Base-by-base conservation (phyloP, 139 green algal genomes). In the Chlorella sp. region DNA sequence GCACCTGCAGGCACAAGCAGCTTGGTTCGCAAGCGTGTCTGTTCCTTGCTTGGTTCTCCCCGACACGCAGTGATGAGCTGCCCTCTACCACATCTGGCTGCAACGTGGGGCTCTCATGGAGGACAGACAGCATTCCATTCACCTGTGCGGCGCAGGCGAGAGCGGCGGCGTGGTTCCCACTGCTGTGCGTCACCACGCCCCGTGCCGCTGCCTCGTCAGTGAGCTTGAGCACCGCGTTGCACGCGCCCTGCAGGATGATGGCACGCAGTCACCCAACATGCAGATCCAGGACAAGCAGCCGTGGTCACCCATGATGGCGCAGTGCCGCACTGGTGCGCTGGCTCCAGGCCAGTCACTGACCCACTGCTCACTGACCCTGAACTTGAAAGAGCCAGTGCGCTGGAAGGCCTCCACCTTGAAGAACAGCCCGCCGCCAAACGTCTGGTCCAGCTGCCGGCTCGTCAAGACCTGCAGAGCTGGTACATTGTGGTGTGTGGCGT, bases 361-460 rank as follows among this genome's bases (percentile, higher is more conserved):
- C 3, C 5, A 6, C 3, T 60, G 49, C 49, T n/a, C 23, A 10
- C 67, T 59, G 30, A 69, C 74, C 74, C 74, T 62, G n/a, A 62
- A 68, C 3, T 70, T 50, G 4, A 64, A 75, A 0, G 42, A 36
- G n/a, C 31, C 35, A 32, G 71, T 67, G 31, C 82, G 84, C 69
- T 93, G 88, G 24, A 93, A 86, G 1, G 70, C 63, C 69, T 93
- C 88, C 36, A 76, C 88, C 59, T 95, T 95, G 76, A 95, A 93
- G 70, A 83, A 78, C 29, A 95, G 65, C 0, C 64, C 1, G 22
- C 61, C 22, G 0, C 75, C 80, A 29, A 67, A 34, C 23, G 87
- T 66, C 2, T 24, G 2, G 65, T 90, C 74, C 29, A 90, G n/a
- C 0, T 73, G 76, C 5, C 42, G 24, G 69, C 51, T 78, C 1